phyloP scores from a whole-genome alignment of 225 moss, liverwort and hornwort genomes.

The Rhytidiadelphus loreus region DNA sequence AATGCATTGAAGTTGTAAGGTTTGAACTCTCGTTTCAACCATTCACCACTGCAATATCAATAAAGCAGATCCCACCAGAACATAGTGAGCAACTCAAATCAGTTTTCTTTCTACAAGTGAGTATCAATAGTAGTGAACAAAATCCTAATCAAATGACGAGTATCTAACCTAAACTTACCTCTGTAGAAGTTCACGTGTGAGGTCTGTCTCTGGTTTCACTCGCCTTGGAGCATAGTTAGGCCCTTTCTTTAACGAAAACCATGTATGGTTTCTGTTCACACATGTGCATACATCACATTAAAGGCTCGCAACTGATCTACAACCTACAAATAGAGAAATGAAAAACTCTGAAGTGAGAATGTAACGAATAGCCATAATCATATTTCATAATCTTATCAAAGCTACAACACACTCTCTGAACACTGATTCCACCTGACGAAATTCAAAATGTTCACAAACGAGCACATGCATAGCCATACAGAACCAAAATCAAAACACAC shows the following conservation, averaged over 20 bases:
- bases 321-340: neutral
- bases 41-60: constrained; percentile 51
- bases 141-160: neutral
- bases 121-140: neutral
- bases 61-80: neutral
- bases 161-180: constrained; percentile 21
- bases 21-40: constrained; percentile 71
- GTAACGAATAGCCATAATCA: neutral
- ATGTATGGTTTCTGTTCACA: constrained; percentile 24
- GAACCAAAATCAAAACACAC: neutral
- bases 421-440: neutral
- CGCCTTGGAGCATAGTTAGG: constrained; percentile 67
- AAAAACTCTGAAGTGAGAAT: neutral
- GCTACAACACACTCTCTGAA: neutral
- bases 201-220: constrained; percentile 81
- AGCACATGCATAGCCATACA: neutral
- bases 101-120: neutral
- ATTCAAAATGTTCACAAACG: neutral
- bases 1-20: constrained; percentile 73
- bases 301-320: neutral
- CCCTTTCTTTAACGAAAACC: constrained; percentile 42
- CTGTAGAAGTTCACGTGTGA: constrained; percentile 73
- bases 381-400: neutral
- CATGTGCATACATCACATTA: neutral
- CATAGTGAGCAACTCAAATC: neutral